A percentile compares a stretch with the other conserved stretches of the same genome.
Conservation (phyloP, 116 monocot species). For the Dioscorea cayenensis region DNA sequence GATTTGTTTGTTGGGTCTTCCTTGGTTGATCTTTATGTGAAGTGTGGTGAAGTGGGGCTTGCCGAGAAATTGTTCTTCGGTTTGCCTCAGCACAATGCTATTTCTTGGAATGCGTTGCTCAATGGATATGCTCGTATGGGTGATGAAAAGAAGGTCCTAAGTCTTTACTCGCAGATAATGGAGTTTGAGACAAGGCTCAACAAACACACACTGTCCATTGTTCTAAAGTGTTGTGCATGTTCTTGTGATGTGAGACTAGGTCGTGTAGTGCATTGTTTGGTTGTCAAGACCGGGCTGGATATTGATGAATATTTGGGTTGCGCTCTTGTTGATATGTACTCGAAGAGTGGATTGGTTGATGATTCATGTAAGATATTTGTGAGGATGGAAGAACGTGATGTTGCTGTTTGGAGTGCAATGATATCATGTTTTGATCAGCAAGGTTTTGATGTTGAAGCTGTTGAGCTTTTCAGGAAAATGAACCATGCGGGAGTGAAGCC, state of each 20-base stretch:
- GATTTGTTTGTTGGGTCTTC: slow-evolving; percentile 30
- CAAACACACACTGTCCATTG: slow-evolving; percentile 20
- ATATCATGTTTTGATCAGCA: slow-evolving; percentile 34
- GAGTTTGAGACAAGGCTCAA: slow-evolving; percentile 16
- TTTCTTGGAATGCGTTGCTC: slow-evolving; percentile 30
- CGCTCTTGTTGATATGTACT: slow-evolving; percentile 48
- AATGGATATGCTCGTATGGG: slow-evolving; percentile 26
- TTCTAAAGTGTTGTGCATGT: slow-evolving; percentile 22
- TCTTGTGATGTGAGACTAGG: slow-evolving; percentile 22
- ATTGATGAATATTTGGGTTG: slow-evolving; percentile 25
- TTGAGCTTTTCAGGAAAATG: slow-evolving; percentile 27
- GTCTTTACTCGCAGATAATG: slow-evolving; percentile 14
- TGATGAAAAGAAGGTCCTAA: slow-evolving; percentile 15
- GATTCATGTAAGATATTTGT: slow-evolving; percentile 29
- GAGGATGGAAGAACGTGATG: slow-evolving; percentile 24
- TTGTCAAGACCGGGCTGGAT: slow-evolving; percentile 24
- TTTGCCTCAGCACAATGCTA: slow-evolving; percentile 20
- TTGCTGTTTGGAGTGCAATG: slow-evolving; percentile 45
- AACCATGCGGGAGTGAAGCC: slow-evolving; percentile 11
- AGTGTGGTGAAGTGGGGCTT: slow-evolving; percentile 25
- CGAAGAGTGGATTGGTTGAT: slow-evolving; percentile 23
- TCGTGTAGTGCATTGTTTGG: slow-evolving; percentile 25
- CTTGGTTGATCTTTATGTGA: slow-evolving; percentile 39
- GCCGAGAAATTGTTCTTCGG: slow-evolving; percentile 37
- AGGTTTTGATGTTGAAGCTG: slow-evolving; percentile 22